phyloP scores from a whole-genome alignment of 2,329 filamentous ascomycete species.

The Exserohilum turcica region DNA sequence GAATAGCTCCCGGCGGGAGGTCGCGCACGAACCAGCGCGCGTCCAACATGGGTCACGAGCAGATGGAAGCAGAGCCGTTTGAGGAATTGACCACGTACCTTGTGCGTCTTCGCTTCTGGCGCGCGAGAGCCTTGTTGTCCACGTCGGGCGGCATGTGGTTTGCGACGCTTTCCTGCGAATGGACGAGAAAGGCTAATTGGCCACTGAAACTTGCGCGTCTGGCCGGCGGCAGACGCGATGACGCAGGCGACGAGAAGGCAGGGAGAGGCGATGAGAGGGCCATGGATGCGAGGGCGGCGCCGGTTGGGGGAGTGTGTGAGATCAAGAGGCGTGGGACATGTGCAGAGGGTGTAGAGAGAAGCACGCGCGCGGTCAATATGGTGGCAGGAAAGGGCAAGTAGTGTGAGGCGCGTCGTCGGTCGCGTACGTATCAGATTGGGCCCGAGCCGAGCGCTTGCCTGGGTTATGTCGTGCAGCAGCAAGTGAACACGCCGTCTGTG shows the following conservation, averaged over 20 bases:
- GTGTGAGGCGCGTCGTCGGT: constrained; percentile 20
- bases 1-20: constrained; percentile 23
- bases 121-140: constrained; percentile 64
- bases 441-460: constrained; percentile 17
- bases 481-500: constrained; percentile 17
- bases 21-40: constrained; percentile 40
- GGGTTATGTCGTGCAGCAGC: constrained; percentile 21
- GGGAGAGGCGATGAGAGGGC: constrained; percentile 33
- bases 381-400: constrained; percentile 33
- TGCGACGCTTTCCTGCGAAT: constrained; percentile 62
- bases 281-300: constrained; percentile 19
- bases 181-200: constrained; percentile 62
- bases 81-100: constrained; percentile 54
- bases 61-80: constrained; percentile 20
- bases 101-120: constrained; percentile 66
- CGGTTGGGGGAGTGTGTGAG: not conserved
- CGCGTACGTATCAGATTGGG: constrained; percentile 19
- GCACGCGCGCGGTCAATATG: constrained; percentile 24
- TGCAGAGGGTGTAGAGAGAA: constrained; percentile 16
- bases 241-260: constrained; percentile 32
- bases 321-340: constrained; percentile 18
- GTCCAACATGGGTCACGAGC: constrained; percentile 29
- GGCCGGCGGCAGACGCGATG: constrained; percentile 23
- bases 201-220: constrained; percentile 36
- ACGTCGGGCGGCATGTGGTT: constrained; percentile 62